phyloP scores from a whole-genome alignment of 2,329 filamentous ascomycete genomes.

The Scleromitrula shiraiana region DNA sequence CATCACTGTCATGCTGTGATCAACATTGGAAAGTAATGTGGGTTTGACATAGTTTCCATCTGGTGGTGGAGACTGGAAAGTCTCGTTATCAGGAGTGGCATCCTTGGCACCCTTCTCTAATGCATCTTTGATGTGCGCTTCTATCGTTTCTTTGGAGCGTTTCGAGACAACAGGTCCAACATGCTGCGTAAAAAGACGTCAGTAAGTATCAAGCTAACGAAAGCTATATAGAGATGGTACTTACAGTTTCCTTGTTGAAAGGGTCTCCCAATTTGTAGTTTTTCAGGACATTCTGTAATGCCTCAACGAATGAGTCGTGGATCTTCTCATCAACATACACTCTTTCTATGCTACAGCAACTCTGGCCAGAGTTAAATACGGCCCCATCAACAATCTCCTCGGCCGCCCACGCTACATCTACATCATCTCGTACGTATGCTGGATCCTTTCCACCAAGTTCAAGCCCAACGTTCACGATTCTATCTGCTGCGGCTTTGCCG shows the following conservation, averaged over 20 bases:
- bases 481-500: constrained; percentile 74
- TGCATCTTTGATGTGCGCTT: constrained; percentile 74
- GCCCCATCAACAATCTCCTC: constrained; percentile 92
- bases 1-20: constrained; percentile 83
- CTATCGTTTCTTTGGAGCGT: constrained; percentile 66
- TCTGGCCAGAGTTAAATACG: constrained; percentile 98
- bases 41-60: constrained; percentile 86
- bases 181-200: constrained; percentile 35
- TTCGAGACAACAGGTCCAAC: constrained; percentile 85
- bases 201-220: constrained; percentile 5
- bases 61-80: constrained; percentile 63
- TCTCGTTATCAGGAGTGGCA: constrained; percentile 72
- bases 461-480: constrained; percentile 77
- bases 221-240: background rate
- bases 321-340: constrained; percentile 84
- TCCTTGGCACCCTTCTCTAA: constrained; percentile 76
- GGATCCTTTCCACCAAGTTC: constrained; percentile 95
- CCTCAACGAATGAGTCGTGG: constrained; percentile 73
- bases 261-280: constrained; percentile 87
- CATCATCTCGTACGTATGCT: constrained; percentile 78
- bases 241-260: constrained; percentile 57
- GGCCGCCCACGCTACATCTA: constrained; percentile 83
- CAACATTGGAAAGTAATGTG: constrained; percentile 70
- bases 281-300: constrained; percentile 70
- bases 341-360: constrained; percentile 86